Conservation (phyloP, 179 eudicot species). For the Heliamphora pulchella region DNA sequence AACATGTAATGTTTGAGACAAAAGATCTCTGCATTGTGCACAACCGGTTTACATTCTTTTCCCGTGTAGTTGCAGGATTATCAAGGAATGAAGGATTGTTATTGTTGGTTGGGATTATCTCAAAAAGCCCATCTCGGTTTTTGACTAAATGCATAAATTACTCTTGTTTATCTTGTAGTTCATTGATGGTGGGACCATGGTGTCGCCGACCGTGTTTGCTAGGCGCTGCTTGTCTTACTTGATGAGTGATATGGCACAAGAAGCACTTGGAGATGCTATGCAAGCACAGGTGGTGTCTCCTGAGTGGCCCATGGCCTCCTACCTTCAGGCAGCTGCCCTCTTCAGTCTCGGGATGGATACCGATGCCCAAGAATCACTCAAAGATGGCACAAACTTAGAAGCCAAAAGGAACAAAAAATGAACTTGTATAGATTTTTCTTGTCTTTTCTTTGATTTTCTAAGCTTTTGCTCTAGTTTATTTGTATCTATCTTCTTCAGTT, state of each 20-base stretch:
- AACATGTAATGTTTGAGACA: too few relatives aligned
- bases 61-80: background rate
- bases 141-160: background rate
- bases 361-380: slow-evolving; percentile 56
- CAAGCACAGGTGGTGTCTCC: slow-evolving; percentile 56
- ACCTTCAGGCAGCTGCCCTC: slow-evolving; percentile 60
- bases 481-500: slow-evolving; percentile 12
- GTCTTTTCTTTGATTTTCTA: slow-evolving; percentile 10
- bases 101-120: too few relatives aligned
- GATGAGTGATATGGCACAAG: slow-evolving; percentile 56
- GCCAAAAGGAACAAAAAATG: slow-evolving; percentile 38
- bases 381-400: slow-evolving; percentile 53
- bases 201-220: slow-evolving; percentile 57
- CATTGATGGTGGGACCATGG: slow-evolving; percentile 70
- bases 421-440: slow-evolving; percentile 33
- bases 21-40: background rate
- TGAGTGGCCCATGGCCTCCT: slow-evolving; percentile 56
- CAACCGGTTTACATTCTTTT: background rate
- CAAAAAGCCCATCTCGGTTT: background rate
- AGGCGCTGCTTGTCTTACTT: slow-evolving; percentile 50
- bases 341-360: slow-evolving; percentile 54
- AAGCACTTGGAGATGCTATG: slow-evolving; percentile 66
- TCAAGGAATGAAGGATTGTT: too few relatives aligned
- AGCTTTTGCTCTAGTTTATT: slow-evolving; percentile 14
- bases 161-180: slow-evolving; percentile 32